These are phyloP conservation scores for Parmales sp. DNA, from an alignment of 108 stramenopile genomes.

Conservation along the genomic window DNA sequence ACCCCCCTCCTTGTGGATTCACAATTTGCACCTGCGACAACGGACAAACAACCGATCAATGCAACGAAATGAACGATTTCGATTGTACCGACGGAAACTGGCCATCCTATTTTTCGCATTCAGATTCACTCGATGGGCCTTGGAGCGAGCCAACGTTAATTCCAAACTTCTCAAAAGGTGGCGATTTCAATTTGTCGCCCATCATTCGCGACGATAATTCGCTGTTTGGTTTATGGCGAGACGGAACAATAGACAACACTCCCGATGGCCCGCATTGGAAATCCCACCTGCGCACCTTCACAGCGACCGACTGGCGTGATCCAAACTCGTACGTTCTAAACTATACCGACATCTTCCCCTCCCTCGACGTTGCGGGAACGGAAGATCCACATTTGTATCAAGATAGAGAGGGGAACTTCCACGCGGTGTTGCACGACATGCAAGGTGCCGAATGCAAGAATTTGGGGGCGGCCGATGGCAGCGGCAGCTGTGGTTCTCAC, in stretches of 20 bases:
- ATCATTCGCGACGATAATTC: not conserved
- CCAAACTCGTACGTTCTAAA: not conserved
- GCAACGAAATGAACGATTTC: not conserved
- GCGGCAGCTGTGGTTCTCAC: not conserved
- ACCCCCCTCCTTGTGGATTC: not conserved
- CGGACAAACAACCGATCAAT: not conserved
- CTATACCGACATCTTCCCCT: not conserved
- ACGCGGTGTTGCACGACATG: slow-evolving; percentile 4
- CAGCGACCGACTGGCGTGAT: not conserved
- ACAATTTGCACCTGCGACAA: not conserved
- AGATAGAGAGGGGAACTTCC: not conserved
- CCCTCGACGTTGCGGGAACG: not conserved
- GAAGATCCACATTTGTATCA: not conserved
- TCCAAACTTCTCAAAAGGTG: not conserved
- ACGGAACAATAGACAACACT: too few species aligned
- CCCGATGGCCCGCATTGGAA: not conserved
- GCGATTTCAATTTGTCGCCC: not conserved
- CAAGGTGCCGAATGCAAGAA: not conserved
- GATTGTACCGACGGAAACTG: not conserved
- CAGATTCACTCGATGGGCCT: not conserved
- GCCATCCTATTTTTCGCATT: not conserved
- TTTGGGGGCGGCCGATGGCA: not conserved
- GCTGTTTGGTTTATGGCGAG: not conserved
- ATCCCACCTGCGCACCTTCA: not conserved
- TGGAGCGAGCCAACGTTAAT: slow-evolving; percentile 8